Evolutionary conservation across 2,329 filamentous ascomycete genomes (phyloP).

Genomic region (Fusarium aywerte): DNA sequence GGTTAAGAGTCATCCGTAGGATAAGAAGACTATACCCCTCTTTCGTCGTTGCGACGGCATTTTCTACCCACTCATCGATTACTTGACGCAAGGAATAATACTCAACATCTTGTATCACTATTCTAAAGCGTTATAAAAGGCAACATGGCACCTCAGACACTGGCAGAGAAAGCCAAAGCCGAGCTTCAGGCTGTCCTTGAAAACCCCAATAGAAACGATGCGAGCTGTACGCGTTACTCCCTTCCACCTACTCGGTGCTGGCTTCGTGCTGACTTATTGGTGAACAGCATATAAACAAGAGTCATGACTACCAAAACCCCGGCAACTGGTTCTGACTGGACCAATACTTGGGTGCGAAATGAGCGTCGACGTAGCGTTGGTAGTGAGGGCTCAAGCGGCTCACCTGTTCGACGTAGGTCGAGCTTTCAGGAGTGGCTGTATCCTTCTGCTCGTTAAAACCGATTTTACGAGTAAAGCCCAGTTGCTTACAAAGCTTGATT

Average conservation of each 20-base stretch:
- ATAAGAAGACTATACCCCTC: slow-evolving; percentile 32
- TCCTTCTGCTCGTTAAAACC: slow-evolving; percentile 28
- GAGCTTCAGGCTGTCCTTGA: slow-evolving; percentile 37
- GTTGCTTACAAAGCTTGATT: too few species aligned
- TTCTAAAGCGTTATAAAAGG: too few species aligned
- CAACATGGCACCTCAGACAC: slow-evolving; percentile 29
- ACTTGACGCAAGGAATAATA: not conserved
- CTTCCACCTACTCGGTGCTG: accelerated
- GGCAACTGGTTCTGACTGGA: slow-evolving; percentile 21
- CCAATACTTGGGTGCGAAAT: slow-evolving; percentile 28
- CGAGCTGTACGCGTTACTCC: not conserved
- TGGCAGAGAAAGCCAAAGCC: slow-evolving; percentile 35
- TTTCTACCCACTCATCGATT: not conserved
- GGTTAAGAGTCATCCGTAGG: not conserved
- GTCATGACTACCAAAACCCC: slow-evolving; percentile 36
- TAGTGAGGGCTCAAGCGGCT: slow-evolving; percentile 24
- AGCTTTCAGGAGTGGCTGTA: slow-evolving; percentile 38
- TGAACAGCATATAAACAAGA: slow-evolving; percentile 32
- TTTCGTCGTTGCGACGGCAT: not conserved
- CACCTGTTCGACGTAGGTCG: slow-evolving; percentile 28
- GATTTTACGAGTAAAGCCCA: too few species aligned
- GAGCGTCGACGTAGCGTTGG: slow-evolving; percentile 28
- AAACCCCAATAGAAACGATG: slow-evolving; percentile 30
- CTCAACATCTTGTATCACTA: not conserved
- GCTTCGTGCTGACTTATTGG: not conserved